Conservation (phyloP, 129 eudicot genomes). For the Deinandra increscens region DNA sequence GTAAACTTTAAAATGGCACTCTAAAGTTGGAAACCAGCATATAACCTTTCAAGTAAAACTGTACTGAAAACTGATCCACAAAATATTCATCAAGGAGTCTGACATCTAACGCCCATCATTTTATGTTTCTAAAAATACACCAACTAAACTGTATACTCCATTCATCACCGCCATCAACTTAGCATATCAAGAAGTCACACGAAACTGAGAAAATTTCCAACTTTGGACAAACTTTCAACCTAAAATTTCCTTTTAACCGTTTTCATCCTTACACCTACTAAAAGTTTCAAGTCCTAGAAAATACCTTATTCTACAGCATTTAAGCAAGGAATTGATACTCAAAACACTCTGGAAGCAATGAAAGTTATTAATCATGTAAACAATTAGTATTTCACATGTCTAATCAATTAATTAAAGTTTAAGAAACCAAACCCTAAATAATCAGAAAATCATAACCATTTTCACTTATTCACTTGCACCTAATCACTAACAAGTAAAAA, state of each 20-base stretch:
- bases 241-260: not conserved
- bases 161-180: not conserved
- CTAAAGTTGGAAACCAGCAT: constrained; percentile 18
- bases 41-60: not conserved
- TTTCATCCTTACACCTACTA: not conserved
- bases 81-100: constrained; percentile 20
- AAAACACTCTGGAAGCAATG: not conserved
- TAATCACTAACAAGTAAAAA: too few species aligned
- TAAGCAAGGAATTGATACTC: not conserved
- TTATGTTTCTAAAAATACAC: constrained; percentile 7
- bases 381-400: not conserved
- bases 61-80: constrained; percentile 9
- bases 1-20: constrained; percentile 12
- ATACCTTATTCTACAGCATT: not conserved
- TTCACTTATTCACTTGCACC: constrained; percentile 5
- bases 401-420: not conserved
- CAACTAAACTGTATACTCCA: constrained; percentile 10
- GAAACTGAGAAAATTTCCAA: not conserved
- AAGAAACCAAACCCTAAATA: not conserved
- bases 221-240: constrained; percentile 4
- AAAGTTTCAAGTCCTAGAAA: not conserved
- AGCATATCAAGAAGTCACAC: not conserved
- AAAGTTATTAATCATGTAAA: not conserved
- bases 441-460: not conserved
- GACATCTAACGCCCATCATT: not conserved